A percentile compares a stretch with the other conserved stretches of the same genome.
Evolutionary conservation across 2,329 filamentous ascomycete genomes (phyloP).

Genomic region (Fusarium metavorans): DNA sequence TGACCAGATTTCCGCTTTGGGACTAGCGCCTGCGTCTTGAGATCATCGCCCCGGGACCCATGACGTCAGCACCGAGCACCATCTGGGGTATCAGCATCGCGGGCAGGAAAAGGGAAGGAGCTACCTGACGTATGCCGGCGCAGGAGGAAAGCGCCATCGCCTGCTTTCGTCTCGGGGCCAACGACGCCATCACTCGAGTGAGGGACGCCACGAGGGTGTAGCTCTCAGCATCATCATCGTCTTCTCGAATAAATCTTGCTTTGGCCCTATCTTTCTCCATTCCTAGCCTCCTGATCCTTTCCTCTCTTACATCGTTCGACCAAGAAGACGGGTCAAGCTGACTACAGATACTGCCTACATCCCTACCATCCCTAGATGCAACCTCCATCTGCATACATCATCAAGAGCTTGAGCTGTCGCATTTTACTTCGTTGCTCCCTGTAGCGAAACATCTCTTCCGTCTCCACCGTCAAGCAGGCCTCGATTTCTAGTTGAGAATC

Average conservation of each 20-base stretch:
- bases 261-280: conserved; percentile 12
- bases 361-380: conserved; percentile 13
- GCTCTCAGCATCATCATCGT: conserved; percentile 32
- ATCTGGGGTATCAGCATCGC: conserved; percentile 40
- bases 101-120: conserved; percentile 30
- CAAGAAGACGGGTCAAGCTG: neutral
- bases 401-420: conserved; percentile 6
- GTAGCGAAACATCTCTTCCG: conserved; percentile 18
- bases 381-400: conserved; percentile 13
- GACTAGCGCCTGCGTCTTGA: conserved; percentile 32
- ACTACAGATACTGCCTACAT: neutral
- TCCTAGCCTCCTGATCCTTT: neutral
- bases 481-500: conserved; percentile 11
- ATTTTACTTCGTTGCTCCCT: conserved; percentile 13
- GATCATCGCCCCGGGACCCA: conserved; percentile 38
- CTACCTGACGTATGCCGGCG: conserved; percentile 38
- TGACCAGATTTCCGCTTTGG: conserved; percentile 3
- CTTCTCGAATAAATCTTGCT: conserved; percentile 40
- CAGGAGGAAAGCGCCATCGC: conserved; percentile 33
- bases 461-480: conserved; percentile 25
- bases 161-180: conserved; percentile 28
- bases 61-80: conserved; percentile 42
- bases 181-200: conserved; percentile 28
- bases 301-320: neutral
- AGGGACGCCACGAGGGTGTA: conserved; percentile 33